phyloP scores from a whole-genome alignment of 129 eudicot genomes.

The Gnaphalium uliginosum region DNA sequence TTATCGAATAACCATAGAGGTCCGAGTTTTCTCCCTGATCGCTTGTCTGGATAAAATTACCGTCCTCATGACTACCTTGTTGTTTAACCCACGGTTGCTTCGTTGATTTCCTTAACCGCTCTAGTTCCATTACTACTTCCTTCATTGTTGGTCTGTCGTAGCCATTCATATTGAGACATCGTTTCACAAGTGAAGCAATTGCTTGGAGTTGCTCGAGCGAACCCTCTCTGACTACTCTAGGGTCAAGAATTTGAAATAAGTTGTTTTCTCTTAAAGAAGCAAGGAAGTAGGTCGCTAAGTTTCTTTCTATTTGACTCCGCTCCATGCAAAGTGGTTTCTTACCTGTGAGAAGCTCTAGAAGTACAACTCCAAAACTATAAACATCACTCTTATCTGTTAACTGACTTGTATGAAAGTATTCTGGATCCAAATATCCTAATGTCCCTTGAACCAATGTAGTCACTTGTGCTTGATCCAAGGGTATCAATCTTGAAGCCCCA shows the following conservation, averaged over 20 bases:
- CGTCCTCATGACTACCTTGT: not conserved
- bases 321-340: slow-evolving; percentile 41
- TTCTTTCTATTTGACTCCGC: slow-evolving; percentile 36
- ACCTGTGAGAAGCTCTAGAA: slow-evolving; percentile 41
- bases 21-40: not conserved
- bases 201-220: slow-evolving; percentile 40
- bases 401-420: slow-evolving; percentile 39
- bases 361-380: slow-evolving; percentile 49
- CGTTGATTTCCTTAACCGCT: not conserved
- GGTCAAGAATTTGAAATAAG: slow-evolving; percentile 41
- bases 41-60: not conserved
- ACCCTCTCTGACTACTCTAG: slow-evolving; percentile 38
- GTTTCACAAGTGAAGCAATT: slow-evolving; percentile 28
- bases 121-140: slow-evolving; percentile 1
- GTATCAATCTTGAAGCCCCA: slow-evolving; percentile 53
- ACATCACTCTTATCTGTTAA: slow-evolving; percentile 45
- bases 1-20: not conserved
- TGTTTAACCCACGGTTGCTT: not conserved
- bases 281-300: slow-evolving; percentile 44
- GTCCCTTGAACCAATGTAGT: slow-evolving; percentile 60
- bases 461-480: slow-evolving; percentile 44
- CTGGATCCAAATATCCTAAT: slow-evolving; percentile 62
- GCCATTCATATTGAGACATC: slow-evolving; percentile 1
- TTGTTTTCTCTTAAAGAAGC: slow-evolving; percentile 39
- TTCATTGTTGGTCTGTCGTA: slow-evolving; percentile 5